Conservation (phyloP, 768 basidiomycete species). For the Tricholoma matsutake region DNA sequence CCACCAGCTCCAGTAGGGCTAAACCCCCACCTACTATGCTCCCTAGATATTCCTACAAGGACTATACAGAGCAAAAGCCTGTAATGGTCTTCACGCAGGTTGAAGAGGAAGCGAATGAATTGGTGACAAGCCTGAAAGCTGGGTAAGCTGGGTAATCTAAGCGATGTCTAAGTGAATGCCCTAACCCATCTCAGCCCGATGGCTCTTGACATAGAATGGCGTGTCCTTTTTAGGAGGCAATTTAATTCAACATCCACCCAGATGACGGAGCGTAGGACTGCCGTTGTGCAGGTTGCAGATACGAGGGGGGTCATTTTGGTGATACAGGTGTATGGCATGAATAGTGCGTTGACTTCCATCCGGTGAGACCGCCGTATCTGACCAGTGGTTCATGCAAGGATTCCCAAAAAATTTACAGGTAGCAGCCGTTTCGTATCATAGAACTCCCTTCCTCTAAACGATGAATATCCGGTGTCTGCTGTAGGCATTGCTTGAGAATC, state of each 20-base stretch:
- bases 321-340: constrained; percentile 28
- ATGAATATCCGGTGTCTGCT: not conserved
- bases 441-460: not conserved
- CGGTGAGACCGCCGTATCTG: not conserved
- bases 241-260: not conserved
- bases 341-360: constrained; percentile 18
- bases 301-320: constrained; percentile 28
- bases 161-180: not conserved
- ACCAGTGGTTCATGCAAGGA: constrained; percentile 14
- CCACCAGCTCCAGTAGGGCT: not conserved
- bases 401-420: constrained; percentile 31
- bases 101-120: constrained; percentile 30
- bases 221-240: constrained; percentile 16
- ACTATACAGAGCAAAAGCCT: constrained; percentile 21
- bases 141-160: constrained; percentile 14
- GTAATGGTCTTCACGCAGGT: constrained; percentile 26
- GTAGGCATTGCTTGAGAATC: constrained; percentile 31
- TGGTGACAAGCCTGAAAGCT: constrained; percentile 20
- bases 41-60: constrained; percentile 29
- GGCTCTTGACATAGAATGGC: constrained; percentile 35
- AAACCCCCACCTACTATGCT: constrained; percentile 4
- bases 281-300: constrained; percentile 33
- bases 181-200: constrained; percentile 19
- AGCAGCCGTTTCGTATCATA: not conserved
- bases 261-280: constrained; percentile 19